Percentiles rank a stretch among this genome's conserved stretches.
Conservation (phyloP, 768 basidiomycete genomes). For the Pisolithus tinctorius region DNA sequence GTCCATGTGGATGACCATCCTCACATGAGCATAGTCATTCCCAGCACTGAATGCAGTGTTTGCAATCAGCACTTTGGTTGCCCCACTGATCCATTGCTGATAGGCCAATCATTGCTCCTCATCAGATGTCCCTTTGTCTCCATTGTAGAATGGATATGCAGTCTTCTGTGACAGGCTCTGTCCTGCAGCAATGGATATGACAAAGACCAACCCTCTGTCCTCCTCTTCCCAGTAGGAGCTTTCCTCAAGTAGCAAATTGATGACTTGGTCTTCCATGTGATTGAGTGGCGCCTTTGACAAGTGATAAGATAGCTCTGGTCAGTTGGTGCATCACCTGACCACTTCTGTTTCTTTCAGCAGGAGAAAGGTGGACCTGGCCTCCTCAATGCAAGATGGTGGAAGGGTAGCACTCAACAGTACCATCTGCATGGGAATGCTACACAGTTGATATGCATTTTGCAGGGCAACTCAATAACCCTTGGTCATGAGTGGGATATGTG, state of each 20-base stretch:
- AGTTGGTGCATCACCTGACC: not conserved
- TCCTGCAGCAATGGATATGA: constrained; percentile 3
- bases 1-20: constrained; percentile 12
- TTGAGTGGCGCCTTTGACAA: not conserved
- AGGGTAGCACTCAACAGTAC: constrained; percentile 15
- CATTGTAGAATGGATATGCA: constrained; percentile 10
- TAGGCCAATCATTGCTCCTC: constrained; percentile 1
- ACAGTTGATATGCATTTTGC: constrained; percentile 5
- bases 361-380: constrained; percentile 3
- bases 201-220: constrained; percentile 7
- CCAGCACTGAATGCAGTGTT: constrained; percentile 21
- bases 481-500: constrained; percentile 7
- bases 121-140: not conserved
- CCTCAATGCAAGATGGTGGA: not conserved
- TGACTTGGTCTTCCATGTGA: too few relatives aligned
- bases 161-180: not conserved
- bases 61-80: constrained; percentile 3
- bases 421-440: constrained; percentile 8
- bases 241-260: too few relatives aligned
- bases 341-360: not conserved
- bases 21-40: constrained; percentile 16
- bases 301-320: constrained; percentile 9
- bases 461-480: constrained; percentile 8
- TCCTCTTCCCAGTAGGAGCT: not conserved
- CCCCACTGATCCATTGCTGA: constrained; percentile 7